Conservation (phyloP, 2,329 filamentous ascomycete species). For the Cladosporium sp. region DNA sequence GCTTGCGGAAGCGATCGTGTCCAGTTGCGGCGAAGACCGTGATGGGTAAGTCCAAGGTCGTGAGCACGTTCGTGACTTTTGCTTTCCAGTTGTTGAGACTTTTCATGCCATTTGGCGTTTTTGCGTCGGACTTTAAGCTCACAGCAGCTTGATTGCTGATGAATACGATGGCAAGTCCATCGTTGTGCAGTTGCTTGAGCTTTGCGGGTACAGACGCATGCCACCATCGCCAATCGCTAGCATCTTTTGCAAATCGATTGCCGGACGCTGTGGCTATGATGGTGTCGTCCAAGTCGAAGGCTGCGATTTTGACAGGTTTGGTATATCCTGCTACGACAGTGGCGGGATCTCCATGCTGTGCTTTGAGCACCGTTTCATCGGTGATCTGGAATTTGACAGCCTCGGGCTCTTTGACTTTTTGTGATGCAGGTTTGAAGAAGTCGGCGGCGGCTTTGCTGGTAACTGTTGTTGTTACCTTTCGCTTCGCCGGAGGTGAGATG, state of each 20-base stretch:
- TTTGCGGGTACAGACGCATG: constrained; percentile 62
- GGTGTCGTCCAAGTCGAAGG: constrained; percentile 81
- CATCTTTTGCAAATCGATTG: constrained; percentile 67
- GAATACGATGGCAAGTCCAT: constrained; percentile 73
- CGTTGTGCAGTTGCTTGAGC: constrained; percentile 63
- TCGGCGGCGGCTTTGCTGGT: constrained; percentile 65
- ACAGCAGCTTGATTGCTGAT: constrained; percentile 88
- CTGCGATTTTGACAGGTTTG: constrained; percentile 59
- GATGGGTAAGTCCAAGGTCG: constrained; percentile 68
- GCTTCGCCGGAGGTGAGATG: constrained; percentile 55
- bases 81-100: constrained; percentile 77
- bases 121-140: constrained; percentile 67
- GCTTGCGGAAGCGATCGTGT: constrained; percentile 81
- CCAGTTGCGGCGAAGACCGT: constrained; percentile 82
- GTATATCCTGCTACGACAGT: constrained; percentile 60
- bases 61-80: constrained; percentile 67
- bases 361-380: constrained; percentile 62
- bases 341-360: constrained; percentile 3
- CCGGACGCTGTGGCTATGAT: constrained; percentile 76
- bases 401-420: constrained; percentile 67
- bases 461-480: constrained; percentile 51
- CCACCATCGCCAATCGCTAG: constrained; percentile 95
- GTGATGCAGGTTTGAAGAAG: constrained; percentile 83
- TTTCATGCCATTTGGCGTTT: constrained; percentile 60
- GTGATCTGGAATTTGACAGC: constrained; percentile 64